Percentiles rank a stretch among this genome's conserved stretches.
These are phyloP conservation scores for Penicillium simplicissimum DNA, from an alignment of 495 filamentous ascomycete genomes.

Conservation along the genomic window DNA sequence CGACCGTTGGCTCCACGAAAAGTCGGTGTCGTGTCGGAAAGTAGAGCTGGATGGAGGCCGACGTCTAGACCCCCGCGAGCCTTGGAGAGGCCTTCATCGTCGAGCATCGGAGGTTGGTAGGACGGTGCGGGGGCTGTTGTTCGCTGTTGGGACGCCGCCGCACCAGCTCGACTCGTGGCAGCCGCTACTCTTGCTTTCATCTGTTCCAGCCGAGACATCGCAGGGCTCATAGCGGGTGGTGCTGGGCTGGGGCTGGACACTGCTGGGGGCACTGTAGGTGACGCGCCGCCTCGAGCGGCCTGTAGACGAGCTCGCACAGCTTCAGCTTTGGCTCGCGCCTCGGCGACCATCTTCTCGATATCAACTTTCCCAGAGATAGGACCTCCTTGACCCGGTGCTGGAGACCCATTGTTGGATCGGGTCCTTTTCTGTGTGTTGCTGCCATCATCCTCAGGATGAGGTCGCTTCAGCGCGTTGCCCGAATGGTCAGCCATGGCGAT, in stretches of 20 bases:
- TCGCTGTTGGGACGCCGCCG: slow-evolving; percentile 38
- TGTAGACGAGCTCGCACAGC: slow-evolving; percentile 58
- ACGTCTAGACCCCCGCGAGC: slow-evolving; percentile 81
- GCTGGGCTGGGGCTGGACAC: slow-evolving; percentile 40
- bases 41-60: slow-evolving; percentile 81
- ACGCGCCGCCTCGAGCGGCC: slow-evolving; percentile 42
- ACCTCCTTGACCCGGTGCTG: slow-evolving; percentile 44
- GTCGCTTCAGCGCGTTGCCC: slow-evolving; percentile 56
- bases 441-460: slow-evolving; percentile 55
- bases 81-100: slow-evolving; percentile 49
- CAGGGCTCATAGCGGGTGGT: slow-evolving; percentile 49
- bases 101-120: slow-evolving; percentile 44
- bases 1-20: slow-evolving; percentile 60
- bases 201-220: slow-evolving; percentile 56
- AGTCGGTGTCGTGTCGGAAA: slow-evolving; percentile 69
- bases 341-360: slow-evolving; percentile 61
- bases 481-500: slow-evolving; percentile 54
- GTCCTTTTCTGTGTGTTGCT: slow-evolving; percentile 57
- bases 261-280: slow-evolving; percentile 30
- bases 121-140: slow-evolving; percentile 36
- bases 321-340: slow-evolving; percentile 61
- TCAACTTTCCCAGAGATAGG: slow-evolving; percentile 48
- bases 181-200: slow-evolving; percentile 84
- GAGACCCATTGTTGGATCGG: slow-evolving; percentile 62
- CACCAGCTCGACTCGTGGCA: slow-evolving; percentile 63